Evolutionary conservation across 306 rosid genomes (phyloP), one percentile per base, ranked within the genome.

Genomic region (Luffa aegyptiaca): DNA sequence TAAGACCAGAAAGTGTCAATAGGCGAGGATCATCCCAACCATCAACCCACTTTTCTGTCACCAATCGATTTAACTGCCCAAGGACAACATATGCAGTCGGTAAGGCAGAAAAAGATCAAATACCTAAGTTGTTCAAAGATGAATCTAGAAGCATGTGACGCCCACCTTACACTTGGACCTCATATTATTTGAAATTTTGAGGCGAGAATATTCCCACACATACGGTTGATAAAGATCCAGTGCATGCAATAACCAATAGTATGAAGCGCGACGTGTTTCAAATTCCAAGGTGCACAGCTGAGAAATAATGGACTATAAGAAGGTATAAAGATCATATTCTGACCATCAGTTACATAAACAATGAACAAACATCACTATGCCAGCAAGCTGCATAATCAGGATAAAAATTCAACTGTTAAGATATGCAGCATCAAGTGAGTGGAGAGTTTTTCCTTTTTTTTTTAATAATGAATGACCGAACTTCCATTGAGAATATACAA

Each of bases 1-100:
- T 83, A 84, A 96, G 89, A 79, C 99, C 99, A 51, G 97, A 93
- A 74, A 96, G 87, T 31, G 98, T 96, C 96, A 96, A 89, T 69
- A 96, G 92, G 11, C 98, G 98, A 52, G 99, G 98, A 83, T 96
- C 99, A 89, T 96, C 99, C 99, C 99, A 96, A 70, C 98, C 96
- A 79, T 96, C 96, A 75, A 96, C 98, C 98, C 97, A 90, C 55
- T 89, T 93, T 59, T 91, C 93, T 11, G 92, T 96, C 83, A 96
- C 99, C 39, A 96, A 81, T 42, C 91, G 88, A 85, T 96, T 96
- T 81, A 96, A 83, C 99, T 96, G 84, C 79, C 83, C 76, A 82
- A 83, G 81, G 62, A 84, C 57, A 72, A 21, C 75, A 83, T 71
- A 55, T 39, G 62, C 49, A 55, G 35, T 12, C 39, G 84, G 84